These are phyloP conservation scores for Coniochaeta prunicola DNA, from an alignment of 2,329 filamentous ascomycete species.

Conservation along the genomic window DNA sequence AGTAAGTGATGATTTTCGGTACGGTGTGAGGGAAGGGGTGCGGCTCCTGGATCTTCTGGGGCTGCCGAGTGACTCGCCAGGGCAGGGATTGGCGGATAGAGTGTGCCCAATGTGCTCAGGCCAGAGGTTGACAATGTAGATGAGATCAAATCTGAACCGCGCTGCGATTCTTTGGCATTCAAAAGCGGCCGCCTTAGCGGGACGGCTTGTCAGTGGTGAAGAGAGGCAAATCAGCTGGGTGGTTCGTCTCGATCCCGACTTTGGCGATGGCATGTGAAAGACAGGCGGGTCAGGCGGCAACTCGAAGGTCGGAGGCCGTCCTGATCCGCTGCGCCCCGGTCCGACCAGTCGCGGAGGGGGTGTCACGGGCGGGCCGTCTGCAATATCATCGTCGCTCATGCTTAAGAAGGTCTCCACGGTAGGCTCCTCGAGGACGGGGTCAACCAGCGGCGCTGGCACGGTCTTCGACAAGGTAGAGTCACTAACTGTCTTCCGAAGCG, in stretches of 20 bases:
- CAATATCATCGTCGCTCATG: constrained; percentile 51
- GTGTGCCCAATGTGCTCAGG: constrained; percentile 23
- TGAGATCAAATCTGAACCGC: constrained; percentile 49
- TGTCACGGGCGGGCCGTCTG: constrained; percentile 27
- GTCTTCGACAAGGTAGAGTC: constrained; percentile 17
- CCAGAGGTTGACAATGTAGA: constrained; percentile 54
- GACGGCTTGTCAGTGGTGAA: constrained; percentile 34
- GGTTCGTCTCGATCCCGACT: constrained; percentile 6
- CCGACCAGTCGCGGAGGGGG: background rate
- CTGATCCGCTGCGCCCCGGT: background rate
- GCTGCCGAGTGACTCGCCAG: constrained; percentile 5
- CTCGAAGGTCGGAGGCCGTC: constrained; percentile 8
- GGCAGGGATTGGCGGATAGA: background rate
- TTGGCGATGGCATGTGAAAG: constrained; percentile 4
- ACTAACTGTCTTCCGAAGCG: constrained; percentile 10
- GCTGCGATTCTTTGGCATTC: constrained; percentile 48
- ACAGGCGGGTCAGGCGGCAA: constrained; percentile 10
- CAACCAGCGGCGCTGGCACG: constrained; percentile 17
- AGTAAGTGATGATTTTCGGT: constrained; percentile 21
- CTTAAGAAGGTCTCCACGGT: constrained; percentile 46
- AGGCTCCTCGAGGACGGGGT: constrained; percentile 39
- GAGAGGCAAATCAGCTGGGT: constrained; percentile 33
- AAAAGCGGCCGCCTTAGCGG: constrained; percentile 42
- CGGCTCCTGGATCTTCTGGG: background rate
- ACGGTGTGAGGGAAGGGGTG: constrained; percentile 9